These are phyloP conservation scores for Talaromyces sp. DNA, from an alignment of 2,329 filamentous ascomycete species.

Conservation along the genomic window DNA sequence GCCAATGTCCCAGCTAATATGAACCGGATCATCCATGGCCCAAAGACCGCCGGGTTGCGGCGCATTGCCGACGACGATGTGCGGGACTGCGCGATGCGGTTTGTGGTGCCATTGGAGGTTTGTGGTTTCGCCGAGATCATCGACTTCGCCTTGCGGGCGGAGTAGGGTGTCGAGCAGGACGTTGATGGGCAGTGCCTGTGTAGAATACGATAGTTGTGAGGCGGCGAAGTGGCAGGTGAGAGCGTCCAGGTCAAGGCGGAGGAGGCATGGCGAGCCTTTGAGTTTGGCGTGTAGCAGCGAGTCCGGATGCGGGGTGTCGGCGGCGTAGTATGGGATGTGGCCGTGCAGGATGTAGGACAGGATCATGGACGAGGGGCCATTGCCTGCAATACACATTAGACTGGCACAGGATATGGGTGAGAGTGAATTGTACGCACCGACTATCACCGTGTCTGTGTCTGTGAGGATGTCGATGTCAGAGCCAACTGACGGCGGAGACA, in stretches of 20 bases:
- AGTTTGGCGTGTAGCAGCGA: slow-evolving; percentile 55
- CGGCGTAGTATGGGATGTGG: slow-evolving; percentile 55
- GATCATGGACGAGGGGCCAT: slow-evolving; percentile 60
- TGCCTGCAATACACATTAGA: slow-evolving; percentile 42
- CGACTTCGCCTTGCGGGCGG: slow-evolving; percentile 56
- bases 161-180: slow-evolving; percentile 58
- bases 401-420: background rate
- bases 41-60: slow-evolving; percentile 56
- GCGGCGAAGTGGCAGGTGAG: slow-evolving; percentile 56
- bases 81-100: slow-evolving; percentile 50
- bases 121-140: slow-evolving; percentile 48
- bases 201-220: slow-evolving; percentile 58
- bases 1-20: slow-evolving; percentile 54
- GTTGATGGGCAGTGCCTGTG: slow-evolving; percentile 58
- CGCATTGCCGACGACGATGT: slow-evolving; percentile 54
- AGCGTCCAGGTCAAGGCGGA: slow-evolving; percentile 46
- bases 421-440: slow-evolving; percentile 35
- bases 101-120: slow-evolving; percentile 54
- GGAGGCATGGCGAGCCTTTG: slow-evolving; percentile 43
- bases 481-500: slow-evolving; percentile 22
- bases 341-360: slow-evolving; percentile 62
- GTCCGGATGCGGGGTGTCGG: slow-evolving; percentile 53
- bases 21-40: slow-evolving; percentile 53
- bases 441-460: slow-evolving; percentile 40
- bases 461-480: slow-evolving; percentile 24